Evolutionary conservation across 2,329 filamentous ascomycete species (phyloP), one percentile per base, ranked within the genome.

Genomic region (Trichoderma sp.): DNA sequence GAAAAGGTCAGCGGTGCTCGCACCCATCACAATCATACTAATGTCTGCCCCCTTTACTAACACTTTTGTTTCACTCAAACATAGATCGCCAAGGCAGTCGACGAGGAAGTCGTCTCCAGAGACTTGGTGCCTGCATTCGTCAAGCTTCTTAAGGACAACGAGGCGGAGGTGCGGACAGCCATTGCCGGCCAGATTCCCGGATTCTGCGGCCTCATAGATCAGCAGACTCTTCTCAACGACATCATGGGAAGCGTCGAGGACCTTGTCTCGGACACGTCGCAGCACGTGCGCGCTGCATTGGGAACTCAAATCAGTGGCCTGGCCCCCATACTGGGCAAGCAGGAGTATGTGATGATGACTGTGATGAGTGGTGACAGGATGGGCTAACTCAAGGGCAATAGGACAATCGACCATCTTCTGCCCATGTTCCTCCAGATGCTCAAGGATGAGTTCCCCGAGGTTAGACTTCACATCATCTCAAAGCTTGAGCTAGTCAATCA

Each of bases 361-460:
- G 46, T 5, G n/a, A 24, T 49, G 46, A 49, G 39, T 24, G 46
- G n/a, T 24, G 2, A 21, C 14, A 46, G 26, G 6, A n/a, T 32
- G 2, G 5, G 39, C 21, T 58, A 8, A 52, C 61, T 69, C 56
- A 68, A 51, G 69, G 37, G 24, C 16, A 8, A 3, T 73, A 96
- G 93, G 81, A 99, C 96, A 34, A 98, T 97, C 74, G 91, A 96
- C 74, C 96, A 99, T 79, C 89, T 99, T 55, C 88, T 99, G 55
- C 96, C 96, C 66, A 99, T 99, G 95, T 98, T 99, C 82, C 86
- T 99, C 66, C 93, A 97, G 80, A 99, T 99, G 96, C 90, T 99
- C 76, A 99, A 98, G 86, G 96, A 99, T 76, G 96, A 99, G 78
- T 98, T 97, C 81, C 96, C 96, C 26, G 96, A 99, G 79, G 96